Base-by-base conservation (phyloP, 495 filamentous ascomycete species). In the Ramalina peruviana region DNA sequence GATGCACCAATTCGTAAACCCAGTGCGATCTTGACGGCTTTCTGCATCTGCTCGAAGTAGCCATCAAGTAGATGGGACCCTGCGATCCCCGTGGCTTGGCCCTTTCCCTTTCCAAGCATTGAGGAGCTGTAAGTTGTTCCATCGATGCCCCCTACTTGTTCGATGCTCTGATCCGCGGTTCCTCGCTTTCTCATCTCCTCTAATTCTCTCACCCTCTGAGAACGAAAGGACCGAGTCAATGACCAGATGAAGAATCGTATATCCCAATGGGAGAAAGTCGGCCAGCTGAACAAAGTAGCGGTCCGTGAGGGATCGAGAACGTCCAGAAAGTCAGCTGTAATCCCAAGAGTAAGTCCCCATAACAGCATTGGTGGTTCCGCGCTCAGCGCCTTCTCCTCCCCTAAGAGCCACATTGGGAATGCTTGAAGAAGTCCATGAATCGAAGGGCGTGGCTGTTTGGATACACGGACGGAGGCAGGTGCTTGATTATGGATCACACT, bases 331-430 rank as follows among this genome's bases (percentile, higher is more conserved):
- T 89, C 85, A 23, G 78, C 74, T 27, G 86, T 54, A 25, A 89
- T 73, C 6, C 82, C 82, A 4, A 87, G 69, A 0, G 85, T 87
- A 16, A 89, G 61, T 0, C 85, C 85, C 85, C 85, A 89, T 1
- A 88, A 74, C 4, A 86, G 62, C 13, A 89, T 67, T 6, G 81
- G 76, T 19, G 64, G 70, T 21, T 65, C 63, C 20, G 16, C 27
- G 20, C 30, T 37, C n/a, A 16, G 25, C 40, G 40, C 40, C 17
- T 41, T 15, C 7, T n/a, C 15, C 1, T 23, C 49, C 59, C 33
- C 49, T 55, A 23, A 51, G 51, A 0, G 63, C 3, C 30, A 10
- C 30, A 33, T 33, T 1, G 30, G 30, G 9, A 33, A 33, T 52
- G n/a, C 38, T 21, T 7, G 41, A 40, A 20, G 25, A 4, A 21